phyloP scores from a whole-genome alignment of 192 early-diverging fungal genomes.

The Jimgerdemannia flammicorona region DNA sequence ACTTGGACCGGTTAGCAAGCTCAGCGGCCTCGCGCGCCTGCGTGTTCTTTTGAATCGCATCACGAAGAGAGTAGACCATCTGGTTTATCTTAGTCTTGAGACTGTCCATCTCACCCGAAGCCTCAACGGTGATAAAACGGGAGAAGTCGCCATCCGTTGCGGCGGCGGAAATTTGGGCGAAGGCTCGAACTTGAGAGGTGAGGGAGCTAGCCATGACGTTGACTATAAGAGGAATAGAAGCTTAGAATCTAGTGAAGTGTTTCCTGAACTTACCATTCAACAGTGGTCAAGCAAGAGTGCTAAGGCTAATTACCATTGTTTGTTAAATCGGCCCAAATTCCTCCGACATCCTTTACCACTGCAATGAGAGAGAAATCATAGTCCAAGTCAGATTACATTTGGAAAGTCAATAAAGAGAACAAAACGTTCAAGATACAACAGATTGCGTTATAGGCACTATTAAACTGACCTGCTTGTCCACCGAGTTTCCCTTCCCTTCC shows the following conservation, averaged over 20 bases:
- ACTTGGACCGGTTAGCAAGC: constrained; percentile 77
- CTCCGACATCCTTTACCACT: constrained; percentile 50
- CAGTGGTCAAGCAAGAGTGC: constrained; percentile 24
- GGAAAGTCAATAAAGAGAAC: not conserved
- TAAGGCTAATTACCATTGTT: constrained; percentile 60
- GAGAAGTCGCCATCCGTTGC: constrained; percentile 56
- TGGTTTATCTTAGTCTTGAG: constrained; percentile 83
- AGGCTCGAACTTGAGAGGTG: constrained; percentile 64
- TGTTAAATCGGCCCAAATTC: constrained; percentile 56
- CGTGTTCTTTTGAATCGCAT: constrained; percentile 74
- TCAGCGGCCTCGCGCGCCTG: constrained; percentile 77
- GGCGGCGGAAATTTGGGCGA: constrained; percentile 59
- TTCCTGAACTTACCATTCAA: constrained; percentile 49
- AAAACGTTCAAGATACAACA: constrained; percentile 60
- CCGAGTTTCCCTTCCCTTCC: constrained; percentile 70
- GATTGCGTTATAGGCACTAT: constrained; percentile 30
- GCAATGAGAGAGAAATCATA: constrained; percentile 21
- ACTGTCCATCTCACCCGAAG: constrained; percentile 60
- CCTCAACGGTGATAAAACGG: constrained; percentile 58
- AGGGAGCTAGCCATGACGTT: constrained; percentile 61
- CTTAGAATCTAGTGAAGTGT: constrained; percentile 63
- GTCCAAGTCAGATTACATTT: not conserved
- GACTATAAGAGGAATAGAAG: constrained; percentile 55
- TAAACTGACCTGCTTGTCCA: constrained; percentile 41
- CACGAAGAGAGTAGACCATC: constrained; percentile 75